Conservation (phyloP, 805 yeast genomes). For the Metschnikowia vanudenii region DNA sequence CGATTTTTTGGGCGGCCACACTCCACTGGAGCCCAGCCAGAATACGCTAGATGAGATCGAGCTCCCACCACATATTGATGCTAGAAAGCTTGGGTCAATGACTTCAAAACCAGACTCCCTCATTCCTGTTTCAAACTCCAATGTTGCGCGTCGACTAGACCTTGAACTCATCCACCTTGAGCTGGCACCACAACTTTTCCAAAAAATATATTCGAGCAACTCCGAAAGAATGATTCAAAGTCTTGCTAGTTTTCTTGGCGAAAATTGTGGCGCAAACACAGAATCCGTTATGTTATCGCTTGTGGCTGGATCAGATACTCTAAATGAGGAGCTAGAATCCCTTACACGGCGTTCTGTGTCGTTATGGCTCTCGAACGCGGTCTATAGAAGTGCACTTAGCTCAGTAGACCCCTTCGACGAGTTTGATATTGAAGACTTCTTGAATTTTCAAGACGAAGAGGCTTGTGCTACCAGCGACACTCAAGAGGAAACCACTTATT, state of each 20-base stretch:
- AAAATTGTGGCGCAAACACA: not conserved
- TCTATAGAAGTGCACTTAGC: conserved; percentile 2
- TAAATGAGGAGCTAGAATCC: not conserved
- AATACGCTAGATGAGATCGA: conserved; percentile 35
- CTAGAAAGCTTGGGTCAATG: conserved; percentile 26
- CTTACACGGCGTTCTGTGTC: conserved; percentile 15
- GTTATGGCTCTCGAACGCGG: conserved; percentile 35
- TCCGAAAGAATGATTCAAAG: conserved; percentile 24
- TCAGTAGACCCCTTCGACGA: not conserved
- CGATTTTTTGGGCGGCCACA: conserved; percentile 9
- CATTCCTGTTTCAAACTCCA: not conserved
- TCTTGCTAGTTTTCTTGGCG: conserved; percentile 13
- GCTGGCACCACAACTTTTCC: conserved; percentile 14
- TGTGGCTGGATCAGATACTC: not conserved
- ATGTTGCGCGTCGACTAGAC: conserved; percentile 5
- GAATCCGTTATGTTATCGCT: conserved; percentile 17
- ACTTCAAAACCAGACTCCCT: not conserved
- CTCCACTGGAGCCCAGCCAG: conserved; percentile 1
- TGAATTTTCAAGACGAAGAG: conserved; percentile 18
- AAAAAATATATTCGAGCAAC: conserved; percentile 16
- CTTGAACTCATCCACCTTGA: conserved; percentile 5
- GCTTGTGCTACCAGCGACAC: not conserved
- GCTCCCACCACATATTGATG: conserved; percentile 39
- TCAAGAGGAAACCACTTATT: conserved; percentile 28
- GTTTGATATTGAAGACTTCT: conserved; percentile 21